Evolutionary conservation across 129 eudicot genomes (phyloP).

Genomic region (Rutidosis leptorrhynchoides): DNA sequence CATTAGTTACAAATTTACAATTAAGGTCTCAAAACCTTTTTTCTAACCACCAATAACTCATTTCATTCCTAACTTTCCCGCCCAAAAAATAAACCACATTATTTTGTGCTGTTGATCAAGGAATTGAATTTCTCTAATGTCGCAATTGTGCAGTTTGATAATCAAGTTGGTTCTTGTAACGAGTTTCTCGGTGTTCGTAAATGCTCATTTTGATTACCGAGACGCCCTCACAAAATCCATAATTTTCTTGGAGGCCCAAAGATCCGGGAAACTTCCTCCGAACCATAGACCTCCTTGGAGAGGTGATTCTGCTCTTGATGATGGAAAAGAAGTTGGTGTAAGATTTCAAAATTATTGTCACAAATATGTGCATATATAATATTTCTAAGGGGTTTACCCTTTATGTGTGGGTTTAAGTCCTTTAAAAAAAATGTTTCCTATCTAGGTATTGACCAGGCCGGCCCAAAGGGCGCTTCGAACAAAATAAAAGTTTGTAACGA

Average conservation of each 20-base stretch:
- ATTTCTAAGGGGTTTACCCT: not conserved
- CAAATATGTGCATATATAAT: not conserved
- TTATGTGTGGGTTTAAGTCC: not conserved
- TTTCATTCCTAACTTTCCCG: conserved; percentile 21
- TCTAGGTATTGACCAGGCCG: too few species aligned
- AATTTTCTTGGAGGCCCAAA: conserved; percentile 78
- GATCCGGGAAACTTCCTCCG: conserved; percentile 88
- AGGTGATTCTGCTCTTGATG: conserved; percentile 82
- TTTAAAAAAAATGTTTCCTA: too few species aligned
- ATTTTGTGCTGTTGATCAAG: conserved; percentile 10
- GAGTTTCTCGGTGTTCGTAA: conserved; percentile 27
- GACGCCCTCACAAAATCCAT: conserved; percentile 72
- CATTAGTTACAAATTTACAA: conserved; percentile 21
- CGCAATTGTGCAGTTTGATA: conserved; percentile 20
- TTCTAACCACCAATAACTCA: conserved; percentile 22
- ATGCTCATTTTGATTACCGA: conserved; percentile 46
- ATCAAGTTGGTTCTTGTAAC: conserved; percentile 29
- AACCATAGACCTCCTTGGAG: conserved; percentile 63
- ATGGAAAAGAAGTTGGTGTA: conserved; percentile 68
- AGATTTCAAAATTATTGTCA: not conserved
- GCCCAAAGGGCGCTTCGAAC: too few species aligned
- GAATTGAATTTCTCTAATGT: conserved; percentile 13
- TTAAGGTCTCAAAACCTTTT: conserved; percentile 14
- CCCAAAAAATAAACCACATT: conserved; percentile 14
- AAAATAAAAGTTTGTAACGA: too few species aligned